phyloP scores from a whole-genome alignment of 1,284 basidiomycete genomes.

The Puccinia polysora region DNA sequence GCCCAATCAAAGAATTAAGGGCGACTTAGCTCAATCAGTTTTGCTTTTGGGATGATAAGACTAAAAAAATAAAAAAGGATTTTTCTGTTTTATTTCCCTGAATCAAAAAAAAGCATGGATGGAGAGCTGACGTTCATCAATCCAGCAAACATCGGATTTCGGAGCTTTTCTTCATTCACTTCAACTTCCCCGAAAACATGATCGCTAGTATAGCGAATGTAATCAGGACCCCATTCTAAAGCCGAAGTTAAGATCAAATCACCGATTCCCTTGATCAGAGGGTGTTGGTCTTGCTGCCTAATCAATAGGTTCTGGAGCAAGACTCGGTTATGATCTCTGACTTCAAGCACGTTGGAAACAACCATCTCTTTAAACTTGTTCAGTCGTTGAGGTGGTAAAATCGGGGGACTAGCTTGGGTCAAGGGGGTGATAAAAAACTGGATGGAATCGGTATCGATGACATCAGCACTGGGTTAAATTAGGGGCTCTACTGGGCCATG shows the following conservation, averaged over 20 bases:
- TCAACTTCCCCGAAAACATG: slow-evolving; percentile 78
- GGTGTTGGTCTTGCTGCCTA: slow-evolving; percentile 78
- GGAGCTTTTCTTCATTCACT: slow-evolving; percentile 75
- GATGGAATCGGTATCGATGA: background rate
- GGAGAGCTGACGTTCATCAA: slow-evolving; percentile 69
- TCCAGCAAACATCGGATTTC: slow-evolving; percentile 72
- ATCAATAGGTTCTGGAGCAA: slow-evolving; percentile 80
- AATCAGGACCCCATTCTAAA: slow-evolving; percentile 77
- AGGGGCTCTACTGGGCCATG: background rate
- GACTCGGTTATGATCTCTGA: slow-evolving; percentile 73
- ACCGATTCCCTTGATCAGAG: slow-evolving; percentile 77
- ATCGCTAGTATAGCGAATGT: slow-evolving; percentile 79
- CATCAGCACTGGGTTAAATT: background rate
- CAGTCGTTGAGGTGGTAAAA: slow-evolving; percentile 65
- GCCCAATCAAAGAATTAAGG: background rate
- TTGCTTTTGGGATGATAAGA: background rate
- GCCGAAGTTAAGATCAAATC: slow-evolving; percentile 85
- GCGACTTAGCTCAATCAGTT: no score
- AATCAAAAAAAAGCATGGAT: no score
- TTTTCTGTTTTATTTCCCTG: no score
- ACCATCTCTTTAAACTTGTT: slow-evolving; percentile 79
- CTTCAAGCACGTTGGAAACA: slow-evolving; percentile 77
- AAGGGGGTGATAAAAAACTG: slow-evolving; percentile 75
- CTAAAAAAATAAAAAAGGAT: background rate
- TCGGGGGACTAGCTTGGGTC: slow-evolving; percentile 64